A percentile compares a stretch with the other conserved stretches of the same genome.
phyloP scores from a whole-genome alignment of 345 rosid species.

The Eucalyptus urophylla region DNA sequence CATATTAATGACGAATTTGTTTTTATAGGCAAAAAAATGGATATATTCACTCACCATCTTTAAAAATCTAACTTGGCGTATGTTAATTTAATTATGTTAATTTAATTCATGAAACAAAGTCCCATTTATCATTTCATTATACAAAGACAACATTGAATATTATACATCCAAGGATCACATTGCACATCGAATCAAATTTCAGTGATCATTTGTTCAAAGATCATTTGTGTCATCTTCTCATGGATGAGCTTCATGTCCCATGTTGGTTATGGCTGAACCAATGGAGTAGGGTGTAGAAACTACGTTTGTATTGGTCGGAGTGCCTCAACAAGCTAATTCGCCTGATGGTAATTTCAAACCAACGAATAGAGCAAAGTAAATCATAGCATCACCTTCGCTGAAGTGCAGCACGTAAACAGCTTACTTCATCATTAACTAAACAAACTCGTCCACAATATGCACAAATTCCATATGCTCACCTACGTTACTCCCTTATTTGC shows the following conservation, averaged over 20 bases:
- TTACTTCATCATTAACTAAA: neutral
- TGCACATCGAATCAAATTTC: neutral
- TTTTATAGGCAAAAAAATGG: neutral
- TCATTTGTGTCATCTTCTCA: neutral
- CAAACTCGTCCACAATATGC: neutral
- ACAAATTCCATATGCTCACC: neutral
- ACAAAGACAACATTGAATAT: neutral
- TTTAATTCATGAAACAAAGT: neutral
- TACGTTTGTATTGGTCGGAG: neutral
- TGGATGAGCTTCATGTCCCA: neutral
- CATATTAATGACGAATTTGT: neutral
- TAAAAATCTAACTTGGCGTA: neutral
- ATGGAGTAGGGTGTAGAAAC: neutral
- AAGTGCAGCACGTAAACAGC: neutral
- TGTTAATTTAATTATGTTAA: neutral
- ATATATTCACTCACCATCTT: neutral
- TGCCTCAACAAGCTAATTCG: neutral
- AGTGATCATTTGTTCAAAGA: accelerated
- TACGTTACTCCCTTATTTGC: neutral
- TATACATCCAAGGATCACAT: neutral
- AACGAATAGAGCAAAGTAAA: neutral
- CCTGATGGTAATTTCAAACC: neutral
- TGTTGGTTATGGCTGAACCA: neutral
- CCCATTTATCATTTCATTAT: neutral
- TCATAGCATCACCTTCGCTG: neutral